Evolutionary conservation across 148 eudicot genomes (phyloP).

Genomic region (Cornus suecica): DNA sequence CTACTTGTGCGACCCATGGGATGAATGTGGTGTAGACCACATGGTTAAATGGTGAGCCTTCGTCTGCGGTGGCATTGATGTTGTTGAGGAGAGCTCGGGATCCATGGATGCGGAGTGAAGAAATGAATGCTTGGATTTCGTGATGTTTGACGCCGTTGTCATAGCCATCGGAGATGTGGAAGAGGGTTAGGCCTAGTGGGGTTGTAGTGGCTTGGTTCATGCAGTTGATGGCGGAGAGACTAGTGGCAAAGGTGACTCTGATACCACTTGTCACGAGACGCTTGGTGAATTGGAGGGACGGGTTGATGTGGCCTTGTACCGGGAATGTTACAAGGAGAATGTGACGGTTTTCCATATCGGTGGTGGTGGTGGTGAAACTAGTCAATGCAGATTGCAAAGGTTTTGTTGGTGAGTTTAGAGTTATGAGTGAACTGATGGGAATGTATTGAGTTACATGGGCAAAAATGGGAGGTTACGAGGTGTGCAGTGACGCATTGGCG

Average conservation of each 20-base stretch:
- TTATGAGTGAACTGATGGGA: no score
- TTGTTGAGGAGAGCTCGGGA: constrained; percentile 6
- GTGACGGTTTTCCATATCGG: constrained; percentile 16
- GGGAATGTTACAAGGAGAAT: constrained; percentile 25
- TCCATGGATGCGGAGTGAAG: constrained; percentile 10
- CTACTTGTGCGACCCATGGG: neutral
- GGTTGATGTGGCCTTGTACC: constrained; percentile 51
- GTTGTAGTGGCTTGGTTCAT: neutral
- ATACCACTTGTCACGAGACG: constrained; percentile 24
- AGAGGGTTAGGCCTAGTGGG: constrained; percentile 16
- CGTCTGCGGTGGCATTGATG: neutral
- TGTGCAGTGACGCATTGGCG: no score
- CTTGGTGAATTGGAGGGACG: constrained; percentile 46
- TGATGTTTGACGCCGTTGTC: constrained; percentile 16
- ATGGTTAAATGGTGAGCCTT: neutral
- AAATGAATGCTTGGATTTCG: no score
- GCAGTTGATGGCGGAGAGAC: constrained; percentile 1
- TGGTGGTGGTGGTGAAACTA: no score
- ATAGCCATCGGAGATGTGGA: constrained; percentile 33
- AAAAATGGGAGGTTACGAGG: no score
- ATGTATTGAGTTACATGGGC: no score
- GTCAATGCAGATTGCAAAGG: no score
- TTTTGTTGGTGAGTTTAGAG: no score
- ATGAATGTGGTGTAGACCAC: neutral
- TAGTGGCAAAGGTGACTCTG: constrained; percentile 43